Conservation (phyloP, 2,329 filamentous ascomycete genomes). For the Pseudogymnoascus sp. region DNA sequence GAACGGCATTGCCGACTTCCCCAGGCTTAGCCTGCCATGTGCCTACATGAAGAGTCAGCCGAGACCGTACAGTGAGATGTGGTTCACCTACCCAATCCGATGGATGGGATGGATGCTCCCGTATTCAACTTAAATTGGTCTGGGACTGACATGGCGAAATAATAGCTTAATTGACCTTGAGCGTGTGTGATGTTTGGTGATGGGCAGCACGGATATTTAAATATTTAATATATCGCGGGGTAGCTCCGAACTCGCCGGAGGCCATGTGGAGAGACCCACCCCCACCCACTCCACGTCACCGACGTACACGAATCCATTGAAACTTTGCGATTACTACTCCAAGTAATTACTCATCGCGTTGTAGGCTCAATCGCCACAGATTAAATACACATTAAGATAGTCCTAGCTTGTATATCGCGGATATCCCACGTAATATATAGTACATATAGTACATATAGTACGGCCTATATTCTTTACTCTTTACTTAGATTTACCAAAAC, state of each 20-base stretch:
- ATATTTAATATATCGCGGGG: not conserved
- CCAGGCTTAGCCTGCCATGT: conserved; percentile 20
- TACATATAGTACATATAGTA: not conserved
- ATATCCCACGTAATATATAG: not conserved
- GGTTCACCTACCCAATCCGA: conserved; percentile 25
- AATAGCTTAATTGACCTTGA: conserved; percentile 17
- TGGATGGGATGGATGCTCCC: conserved; percentile 30
- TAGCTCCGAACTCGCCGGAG: not conserved
- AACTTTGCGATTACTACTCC: not conserved
- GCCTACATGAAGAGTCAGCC: not conserved
- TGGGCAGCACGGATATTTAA: not conserved
- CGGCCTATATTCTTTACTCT: conserved; percentile 7
- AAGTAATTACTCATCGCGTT: not conserved
- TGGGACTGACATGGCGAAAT: conserved; percentile 5
- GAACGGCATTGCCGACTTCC: conserved; percentile 37
- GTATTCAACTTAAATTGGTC: not conserved
- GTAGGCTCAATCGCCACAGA: not conserved
- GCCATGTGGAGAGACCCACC: not conserved
- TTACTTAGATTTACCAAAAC: conserved; percentile 13
- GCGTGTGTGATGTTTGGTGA: not conserved
- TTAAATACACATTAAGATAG: not conserved
- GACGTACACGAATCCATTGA: not conserved
- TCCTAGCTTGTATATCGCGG: not conserved
- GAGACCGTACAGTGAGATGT: not conserved
- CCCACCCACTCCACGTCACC: not conserved